phyloP scores from a whole-genome alignment of 2,329 filamentous ascomycete genomes.

The Fusarium pseudoanthophilum region DNA sequence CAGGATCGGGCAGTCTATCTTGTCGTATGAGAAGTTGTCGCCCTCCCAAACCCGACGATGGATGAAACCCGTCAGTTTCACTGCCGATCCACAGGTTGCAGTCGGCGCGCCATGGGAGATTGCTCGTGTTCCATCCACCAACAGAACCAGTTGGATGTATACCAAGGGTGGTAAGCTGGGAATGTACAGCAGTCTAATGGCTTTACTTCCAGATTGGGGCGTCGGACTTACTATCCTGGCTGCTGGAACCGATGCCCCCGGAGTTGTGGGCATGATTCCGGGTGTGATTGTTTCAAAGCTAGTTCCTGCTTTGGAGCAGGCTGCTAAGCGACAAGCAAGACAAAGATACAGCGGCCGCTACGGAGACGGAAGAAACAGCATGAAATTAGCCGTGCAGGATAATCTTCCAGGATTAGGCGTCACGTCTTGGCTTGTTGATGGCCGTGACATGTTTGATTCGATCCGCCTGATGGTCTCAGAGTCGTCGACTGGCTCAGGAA shows the following conservation, averaged over 20 bases:
- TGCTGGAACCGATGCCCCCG: background rate
- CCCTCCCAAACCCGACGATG: background rate
- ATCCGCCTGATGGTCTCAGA: background rate
- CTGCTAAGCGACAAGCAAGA: background rate
- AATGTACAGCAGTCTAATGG: background rate
- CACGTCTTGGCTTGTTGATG: background rate
- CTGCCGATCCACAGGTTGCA: background rate
- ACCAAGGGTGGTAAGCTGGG: background rate
- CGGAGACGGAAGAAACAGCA: background rate
- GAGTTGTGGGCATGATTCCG: background rate
- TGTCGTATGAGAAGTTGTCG: background rate
- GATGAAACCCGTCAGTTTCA: background rate
- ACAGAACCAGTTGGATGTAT: background rate
- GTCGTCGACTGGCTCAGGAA: background rate
- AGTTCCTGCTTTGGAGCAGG: background rate
- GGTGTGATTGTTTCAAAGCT: background rate
- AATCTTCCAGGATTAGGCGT: background rate
- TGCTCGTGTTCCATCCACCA: background rate
- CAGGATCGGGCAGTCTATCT: background rate
- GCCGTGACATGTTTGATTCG: background rate
- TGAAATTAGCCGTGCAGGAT: background rate
- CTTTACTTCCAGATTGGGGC: background rate
- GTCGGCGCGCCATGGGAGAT: background rate
- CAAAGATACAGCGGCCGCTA: background rate
- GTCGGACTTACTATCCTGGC: background rate